Evolutionary conservation across 2,329 filamentous ascomycete species (phyloP), one percentile per base, ranked within the genome.

Genomic region (Cordyceps tenuipes): DNA sequence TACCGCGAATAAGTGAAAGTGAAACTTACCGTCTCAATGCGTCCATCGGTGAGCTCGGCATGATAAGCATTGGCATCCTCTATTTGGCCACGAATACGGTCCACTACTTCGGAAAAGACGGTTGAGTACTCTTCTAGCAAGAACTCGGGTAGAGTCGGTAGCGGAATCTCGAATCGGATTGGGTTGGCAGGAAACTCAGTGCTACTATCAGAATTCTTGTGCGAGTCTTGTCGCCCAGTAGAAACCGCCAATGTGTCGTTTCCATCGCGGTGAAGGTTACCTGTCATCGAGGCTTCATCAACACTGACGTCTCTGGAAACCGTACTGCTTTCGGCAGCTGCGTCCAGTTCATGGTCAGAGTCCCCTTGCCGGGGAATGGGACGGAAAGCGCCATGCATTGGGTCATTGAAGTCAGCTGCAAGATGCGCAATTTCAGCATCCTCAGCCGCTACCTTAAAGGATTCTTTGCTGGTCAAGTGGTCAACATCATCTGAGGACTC

Each of bases 31-130:
- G 72, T 61, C 58, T 78, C 72, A 63, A 74, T 64, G 54, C 73
- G 71, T 26, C 78, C 79, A 63, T 81, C 78, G 34, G 74, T 73
- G 52, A 79, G 80, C 61, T 79, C 77, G 12, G 77, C 69, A 5
- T 64, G 67, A 48, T 76, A 77, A 23, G 67, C 67, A 9, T 63
- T 61, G 15, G 68, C 66, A 1, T 65, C 65, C 0, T 65, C 62
- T 15, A 69, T 63, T 57, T 74, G 65, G 5, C 69, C 68, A 1
- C 72, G 49, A 5, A 81, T 64, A 4, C 64, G 67, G 41, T 77
- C 71, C 15, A 80, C 68, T 2, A 70, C 66, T 39, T 73, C 67
- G 61, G 76, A 79, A 1, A 66, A 63, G 3, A 73, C 63, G 10
- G 60, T 58, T 2, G 60, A 62, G 59, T 76, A 76, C 43, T 73